Evolutionary conservation across 2,329 filamentous ascomycete genomes (phyloP), one percentile per base, ranked within the genome.

Genomic region (Gremmenia infestans): DNA sequence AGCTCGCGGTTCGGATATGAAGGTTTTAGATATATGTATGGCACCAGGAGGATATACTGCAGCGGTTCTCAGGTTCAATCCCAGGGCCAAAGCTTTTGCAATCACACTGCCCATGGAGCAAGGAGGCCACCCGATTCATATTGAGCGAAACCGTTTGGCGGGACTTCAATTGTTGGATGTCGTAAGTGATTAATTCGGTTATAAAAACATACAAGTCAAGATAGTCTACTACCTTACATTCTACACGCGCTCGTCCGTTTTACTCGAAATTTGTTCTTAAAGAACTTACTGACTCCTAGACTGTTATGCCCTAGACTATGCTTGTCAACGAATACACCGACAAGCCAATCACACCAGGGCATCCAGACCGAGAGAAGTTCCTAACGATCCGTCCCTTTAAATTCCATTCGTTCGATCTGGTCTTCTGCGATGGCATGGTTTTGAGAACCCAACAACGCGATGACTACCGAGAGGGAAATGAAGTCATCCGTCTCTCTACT

Each of bases 21-120:
- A 60, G 25, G 55, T 64, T 15, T 60, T 69, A 12, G 65, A 68
- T 55, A 58, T 69, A 12, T 68, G 67, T 46, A 65, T 63, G 62
- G 63, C 58, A 12, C 58, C 54, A 2, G 58, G 55, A 39, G 55
- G 52, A 3, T 60, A 55, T 36, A 53, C 55, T 2, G 55, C 55
- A 19, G 40, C 52, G 8, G 53, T 56, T 32, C 43, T 57, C 6
- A 51, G 56, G 32, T 12, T 39, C 8, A 35, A 60, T 28, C 52
- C 45, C 5, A 51, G 17, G 7, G 53, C 56, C n/a, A 51, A 35
- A 25, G 15, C n/a, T 17, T 56, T 50, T 39, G 56, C 46, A 5
- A 60, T 64, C 37, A 67, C 65, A 1, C 53, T 67, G 2, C 52
- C 60, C 14, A 12, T 12, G 5, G 45, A 57, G 9, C 42, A 54